These are phyloP conservation scores for Brettanomyces nanus DNA, from an alignment of 805 yeast genomes.

Conservation along the genomic window DNA sequence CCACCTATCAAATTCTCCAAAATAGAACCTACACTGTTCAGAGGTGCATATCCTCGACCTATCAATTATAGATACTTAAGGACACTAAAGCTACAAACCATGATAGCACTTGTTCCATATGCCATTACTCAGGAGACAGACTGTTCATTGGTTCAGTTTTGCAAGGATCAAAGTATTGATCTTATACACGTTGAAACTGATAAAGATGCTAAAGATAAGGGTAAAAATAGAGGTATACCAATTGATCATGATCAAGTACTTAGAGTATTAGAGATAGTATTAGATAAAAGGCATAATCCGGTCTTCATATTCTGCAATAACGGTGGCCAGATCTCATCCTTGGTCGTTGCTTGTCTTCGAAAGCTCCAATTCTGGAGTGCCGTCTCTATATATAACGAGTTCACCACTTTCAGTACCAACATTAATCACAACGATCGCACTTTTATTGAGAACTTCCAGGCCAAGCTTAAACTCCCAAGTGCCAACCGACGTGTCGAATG, in stretches of 20 bases:
- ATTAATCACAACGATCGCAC: conserved; percentile 75
- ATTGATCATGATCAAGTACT: conserved; percentile 57
- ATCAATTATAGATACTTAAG: conserved; percentile 61
- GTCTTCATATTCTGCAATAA: conserved; percentile 79
- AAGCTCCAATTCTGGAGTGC: conserved; percentile 83
- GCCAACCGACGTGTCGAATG: conserved; percentile 40
- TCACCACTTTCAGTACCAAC: conserved; percentile 64
- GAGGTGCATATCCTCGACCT: conserved; percentile 85
- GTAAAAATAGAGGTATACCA: conserved; percentile 79
- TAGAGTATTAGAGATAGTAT: conserved; percentile 51
- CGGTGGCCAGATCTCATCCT: conserved; percentile 81
- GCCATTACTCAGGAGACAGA: conserved; percentile 54
- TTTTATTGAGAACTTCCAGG: conserved; percentile 74
- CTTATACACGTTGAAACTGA: conserved; percentile 63
- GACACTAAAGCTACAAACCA: conserved; percentile 58
- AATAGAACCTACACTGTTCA: conserved; percentile 58
- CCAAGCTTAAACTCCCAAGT: conserved; percentile 47
- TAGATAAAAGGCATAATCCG: conserved; percentile 56
- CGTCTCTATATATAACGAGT: conserved; percentile 81
- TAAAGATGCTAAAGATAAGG: conserved; percentile 54
- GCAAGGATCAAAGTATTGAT: conserved; percentile 43
- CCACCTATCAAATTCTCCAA: conserved; percentile 77
- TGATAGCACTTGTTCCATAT: conserved; percentile 72
- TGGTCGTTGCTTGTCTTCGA: conserved; percentile 80
- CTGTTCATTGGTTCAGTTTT: conserved; percentile 41